These are phyloP conservation scores for Suillus weaverae DNA, from an alignment of 768 basidiomycete genomes.

Conservation along the genomic window DNA sequence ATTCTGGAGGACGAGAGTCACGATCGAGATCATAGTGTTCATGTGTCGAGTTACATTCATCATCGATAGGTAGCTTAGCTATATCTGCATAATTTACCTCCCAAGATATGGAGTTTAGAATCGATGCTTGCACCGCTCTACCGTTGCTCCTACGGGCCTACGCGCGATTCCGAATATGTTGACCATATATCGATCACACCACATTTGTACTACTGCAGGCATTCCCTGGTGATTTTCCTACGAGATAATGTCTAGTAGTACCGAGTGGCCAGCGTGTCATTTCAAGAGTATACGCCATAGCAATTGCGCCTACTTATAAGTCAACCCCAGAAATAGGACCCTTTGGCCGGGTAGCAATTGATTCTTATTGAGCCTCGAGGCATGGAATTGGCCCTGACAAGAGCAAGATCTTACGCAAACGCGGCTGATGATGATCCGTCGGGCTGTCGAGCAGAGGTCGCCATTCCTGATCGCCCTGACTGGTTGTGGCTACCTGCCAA, in stretches of 20 bases:
- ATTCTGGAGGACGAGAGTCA: constrained; percentile 21
- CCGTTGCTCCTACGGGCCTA: neutral
- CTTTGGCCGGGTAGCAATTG: neutral
- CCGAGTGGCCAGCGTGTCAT: neutral
- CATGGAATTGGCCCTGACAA: neutral
- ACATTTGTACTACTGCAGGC: neutral
- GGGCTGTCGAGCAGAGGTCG: neutral
- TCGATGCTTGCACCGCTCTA: neutral
- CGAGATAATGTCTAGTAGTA: no score
- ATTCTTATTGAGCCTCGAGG: neutral
- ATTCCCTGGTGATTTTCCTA: no score
- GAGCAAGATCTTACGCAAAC: neutral
- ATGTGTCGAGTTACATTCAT: neutral
- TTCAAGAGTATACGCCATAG: neutral
- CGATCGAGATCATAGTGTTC: neutral
- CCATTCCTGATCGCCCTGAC: neutral
- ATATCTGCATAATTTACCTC: neutral
- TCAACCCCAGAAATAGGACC: neutral
- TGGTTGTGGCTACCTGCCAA: neutral
- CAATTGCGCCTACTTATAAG: neutral
- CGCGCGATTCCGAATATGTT: neutral
- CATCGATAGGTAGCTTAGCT: neutral
- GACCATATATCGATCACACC: neutral
- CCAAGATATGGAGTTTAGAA: neutral
- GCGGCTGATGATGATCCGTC: neutral